Evolutionary conservation across 768 basidiomycete species (phyloP).

Genomic region (Hysterangium stoloniferum): DNA sequence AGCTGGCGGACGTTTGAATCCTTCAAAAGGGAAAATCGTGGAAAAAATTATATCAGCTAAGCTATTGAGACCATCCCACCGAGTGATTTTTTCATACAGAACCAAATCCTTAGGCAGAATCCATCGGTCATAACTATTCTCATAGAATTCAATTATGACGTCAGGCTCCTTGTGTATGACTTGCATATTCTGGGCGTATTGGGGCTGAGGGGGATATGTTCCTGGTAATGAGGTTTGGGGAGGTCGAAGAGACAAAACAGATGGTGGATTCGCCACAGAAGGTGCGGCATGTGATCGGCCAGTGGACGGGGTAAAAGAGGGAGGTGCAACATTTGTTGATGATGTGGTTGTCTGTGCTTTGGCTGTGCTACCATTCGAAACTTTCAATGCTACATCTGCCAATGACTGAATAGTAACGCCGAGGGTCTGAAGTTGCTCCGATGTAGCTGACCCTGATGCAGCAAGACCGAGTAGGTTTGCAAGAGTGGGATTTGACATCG

Average conservation of each 20-base stretch:
- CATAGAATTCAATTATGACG: slow-evolving; percentile 63
- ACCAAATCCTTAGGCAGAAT: slow-evolving; percentile 55
- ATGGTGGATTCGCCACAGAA: background rate
- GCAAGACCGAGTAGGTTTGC: slow-evolving; percentile 59
- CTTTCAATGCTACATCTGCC: slow-evolving; percentile 24
- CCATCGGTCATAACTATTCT: slow-evolving; percentile 56
- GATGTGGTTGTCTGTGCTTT: background rate
- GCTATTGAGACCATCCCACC: slow-evolving; percentile 19
- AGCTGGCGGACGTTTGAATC: slow-evolving; percentile 11
- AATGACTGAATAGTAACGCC: slow-evolving; percentile 68
- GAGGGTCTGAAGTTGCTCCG: slow-evolving; percentile 60
- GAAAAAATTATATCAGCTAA: slow-evolving; percentile 33
- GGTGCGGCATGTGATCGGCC: background rate
- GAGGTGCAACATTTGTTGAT: slow-evolving; percentile 10
- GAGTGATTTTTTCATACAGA: slow-evolving; percentile 35
- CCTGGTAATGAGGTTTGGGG: background rate
- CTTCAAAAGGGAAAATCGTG: slow-evolving; percentile 37
- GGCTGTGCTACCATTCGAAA: slow-evolving; percentile 6
- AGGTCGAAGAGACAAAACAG: slow-evolving; percentile 4
- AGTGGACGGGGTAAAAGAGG: slow-evolving; percentile 10
- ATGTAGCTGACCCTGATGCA: slow-evolving; percentile 50
- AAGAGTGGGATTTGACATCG: slow-evolving; percentile 58
- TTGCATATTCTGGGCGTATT: slow-evolving; percentile 4
- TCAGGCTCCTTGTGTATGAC: slow-evolving; percentile 53
- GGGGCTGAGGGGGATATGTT: background rate